Conservation (phyloP, 176 grass and related monocot species). For the Bothriochloa decipiens region DNA sequence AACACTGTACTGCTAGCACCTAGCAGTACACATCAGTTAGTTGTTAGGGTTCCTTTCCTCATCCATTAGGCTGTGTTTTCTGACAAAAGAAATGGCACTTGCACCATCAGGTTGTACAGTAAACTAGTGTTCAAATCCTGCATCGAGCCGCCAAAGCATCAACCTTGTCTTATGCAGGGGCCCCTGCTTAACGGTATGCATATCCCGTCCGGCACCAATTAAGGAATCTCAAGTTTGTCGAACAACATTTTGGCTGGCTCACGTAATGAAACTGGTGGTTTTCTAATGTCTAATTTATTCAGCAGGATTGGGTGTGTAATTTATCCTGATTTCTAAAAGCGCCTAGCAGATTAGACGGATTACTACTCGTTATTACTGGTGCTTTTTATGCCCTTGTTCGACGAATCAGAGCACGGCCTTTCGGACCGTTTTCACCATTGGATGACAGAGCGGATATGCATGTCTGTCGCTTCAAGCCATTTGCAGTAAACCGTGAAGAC, state of each 20-base stretch:
- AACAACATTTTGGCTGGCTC: neutral
- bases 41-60: conserved; percentile 30
- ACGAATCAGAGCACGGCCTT: neutral
- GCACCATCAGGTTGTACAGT: conserved; percentile 2
- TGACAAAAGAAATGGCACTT: neutral
- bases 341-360: neutral
- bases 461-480: neutral
- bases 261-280: neutral
- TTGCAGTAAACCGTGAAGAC: neutral
- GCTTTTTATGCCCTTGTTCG: neutral
- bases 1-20: neutral
- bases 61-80: neutral
- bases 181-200: conserved; percentile 2
- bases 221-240: neutral
- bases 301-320: neutral
- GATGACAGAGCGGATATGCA: neutral
- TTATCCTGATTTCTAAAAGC: neutral
- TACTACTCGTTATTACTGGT: neutral
- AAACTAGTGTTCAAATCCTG: neutral
- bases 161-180: neutral
- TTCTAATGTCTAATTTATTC: neutral
- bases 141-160: conserved; percentile 50
- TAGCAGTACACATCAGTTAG: conserved; percentile 34
- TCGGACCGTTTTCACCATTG: neutral
- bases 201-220: neutral